Base-by-base conservation (phyloP, 345 rosid species). In the Linum tenue region DNA sequence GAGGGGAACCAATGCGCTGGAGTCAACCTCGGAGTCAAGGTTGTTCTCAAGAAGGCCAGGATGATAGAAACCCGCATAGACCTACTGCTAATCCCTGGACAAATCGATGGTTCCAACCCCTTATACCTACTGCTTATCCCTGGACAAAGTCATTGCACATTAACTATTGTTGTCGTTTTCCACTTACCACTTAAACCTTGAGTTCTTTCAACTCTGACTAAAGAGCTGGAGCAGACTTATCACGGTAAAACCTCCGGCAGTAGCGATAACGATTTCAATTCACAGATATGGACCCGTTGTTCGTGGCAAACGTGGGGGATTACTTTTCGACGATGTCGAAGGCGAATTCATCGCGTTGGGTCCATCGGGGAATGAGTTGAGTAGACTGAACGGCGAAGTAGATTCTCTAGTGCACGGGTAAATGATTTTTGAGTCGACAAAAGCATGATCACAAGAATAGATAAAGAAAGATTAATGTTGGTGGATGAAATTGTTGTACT, bases 291-390 rank as follows among this genome's bases (percentile, higher is more conserved):
- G 97, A 94, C 79, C 97, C 97, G 6, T 77, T 94, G 35, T 94
- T 90, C 66, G 99, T 94, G 35, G 99, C 95, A 61, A 90, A 92
- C 59, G 92, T 92, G 6, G 96, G 97, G 41, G 95, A 86, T 78
- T 85, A 83, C 72, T n/a, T n/a, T n/a, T n/a, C n/a, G n/a, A n/a
- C n/a, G n/a, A n/a, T n/a, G n/a, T n/a, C n/a, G n/a, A n/a, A n/a
- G n/a, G n/a, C n/a, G n/a, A n/a, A n/a, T n/a, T n/a, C n/a, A n/a
- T 81, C 83, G 59, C 75, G 89, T 63, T 84, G 76, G 83, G 67
- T 87, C 48, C 88, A 78, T 42, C 81, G 86, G 63, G 77, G 81
- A 65, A 75, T 70, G 70, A 80, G 80, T 73, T 76, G 65, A 71
- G n/a, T n/a, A 66, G 68, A 64, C 38, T 37, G 38, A 17, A 57